Conservation (phyloP, 331 rosid genomes). For the Rhamnella rubrinervis region DNA sequence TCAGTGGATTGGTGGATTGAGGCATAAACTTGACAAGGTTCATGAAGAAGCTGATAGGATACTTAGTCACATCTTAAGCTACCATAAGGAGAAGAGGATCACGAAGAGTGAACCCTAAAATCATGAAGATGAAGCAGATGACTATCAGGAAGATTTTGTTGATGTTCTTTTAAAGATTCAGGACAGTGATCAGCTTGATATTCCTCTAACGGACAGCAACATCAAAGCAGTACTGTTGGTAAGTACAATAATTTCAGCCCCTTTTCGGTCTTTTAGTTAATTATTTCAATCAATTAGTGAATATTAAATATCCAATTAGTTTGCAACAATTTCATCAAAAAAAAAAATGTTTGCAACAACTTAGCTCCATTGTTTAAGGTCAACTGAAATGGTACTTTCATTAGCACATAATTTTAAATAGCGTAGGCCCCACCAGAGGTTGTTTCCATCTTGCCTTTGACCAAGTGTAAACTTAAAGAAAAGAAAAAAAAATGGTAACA, state of each 20-base stretch:
- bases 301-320: too few species aligned
- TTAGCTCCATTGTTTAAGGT: too few species aligned
- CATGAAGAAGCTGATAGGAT: slow-evolving; percentile 4
- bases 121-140: neutral
- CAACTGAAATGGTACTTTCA: too few species aligned
- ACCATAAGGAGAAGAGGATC: slow-evolving; percentile 22
- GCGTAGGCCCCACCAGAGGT: too few species aligned
- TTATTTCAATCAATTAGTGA: too few species aligned
- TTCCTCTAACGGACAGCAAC: slow-evolving; percentile 8
- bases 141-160: slow-evolving; percentile 8
- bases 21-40: slow-evolving; percentile 1
- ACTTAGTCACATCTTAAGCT: slow-evolving; percentile 24
- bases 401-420: too few species aligned
- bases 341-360: too few species aligned
- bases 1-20: neutral
- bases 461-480: neutral
- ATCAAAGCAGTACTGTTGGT: slow-evolving; percentile 23
- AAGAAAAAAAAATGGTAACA: too few species aligned
- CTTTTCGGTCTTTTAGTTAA: neutral
- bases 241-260: neutral
- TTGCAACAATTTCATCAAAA: too few species aligned
- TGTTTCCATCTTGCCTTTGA: neutral
- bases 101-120: neutral
- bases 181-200: neutral
- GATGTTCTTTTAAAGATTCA: slow-evolving; percentile 19